phyloP scores from a whole-genome alignment of 129 eudicot species.

The Cynara cardunculus region DNA sequence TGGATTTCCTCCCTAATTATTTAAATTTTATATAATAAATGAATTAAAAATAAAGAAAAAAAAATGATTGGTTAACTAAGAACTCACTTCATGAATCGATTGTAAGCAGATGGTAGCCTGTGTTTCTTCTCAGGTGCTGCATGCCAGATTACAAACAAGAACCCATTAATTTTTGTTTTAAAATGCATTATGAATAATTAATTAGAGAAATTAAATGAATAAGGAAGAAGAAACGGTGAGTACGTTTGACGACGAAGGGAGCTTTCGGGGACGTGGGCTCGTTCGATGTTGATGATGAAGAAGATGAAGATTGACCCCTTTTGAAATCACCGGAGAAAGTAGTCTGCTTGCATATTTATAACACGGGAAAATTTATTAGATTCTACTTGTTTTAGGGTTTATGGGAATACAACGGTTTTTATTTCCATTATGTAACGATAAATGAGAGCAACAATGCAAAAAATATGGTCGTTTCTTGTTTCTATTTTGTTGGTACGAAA shows the following conservation, averaged over 20 bases:
- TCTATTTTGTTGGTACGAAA: neutral
- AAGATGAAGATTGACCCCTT: constrained; percentile 66
- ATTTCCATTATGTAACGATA: too few relatives aligned
- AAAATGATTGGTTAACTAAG: neutral
- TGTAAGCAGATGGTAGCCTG: constrained; percentile 98
- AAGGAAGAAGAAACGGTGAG: neutral
- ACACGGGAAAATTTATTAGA: neutral
- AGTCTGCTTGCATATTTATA: constrained; percentile 23
- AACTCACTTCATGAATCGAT: constrained; percentile 92
- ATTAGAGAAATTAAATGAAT: neutral
- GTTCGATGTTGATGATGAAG: constrained; percentile 63
- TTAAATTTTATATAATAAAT: neutral
- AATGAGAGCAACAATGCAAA: too few relatives aligned
- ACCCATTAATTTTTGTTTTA: neutral
- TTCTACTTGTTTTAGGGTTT: neutral
- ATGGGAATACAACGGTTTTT: too few relatives aligned
- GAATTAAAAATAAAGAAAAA: neutral
- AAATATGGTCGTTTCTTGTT: neutral
- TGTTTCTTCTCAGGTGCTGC: constrained; percentile 99
- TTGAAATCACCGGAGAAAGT: constrained; percentile 52
- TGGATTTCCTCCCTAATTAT: constrained; percentile 85
- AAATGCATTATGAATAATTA: neutral
- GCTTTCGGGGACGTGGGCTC: constrained; percentile 76
- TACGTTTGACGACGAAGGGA: constrained; percentile 95
- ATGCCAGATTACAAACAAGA: neutral